These are phyloP conservation scores for Saccharomycopsis fermentans DNA, from an alignment of 805 yeast species.

Conservation along the genomic window DNA sequence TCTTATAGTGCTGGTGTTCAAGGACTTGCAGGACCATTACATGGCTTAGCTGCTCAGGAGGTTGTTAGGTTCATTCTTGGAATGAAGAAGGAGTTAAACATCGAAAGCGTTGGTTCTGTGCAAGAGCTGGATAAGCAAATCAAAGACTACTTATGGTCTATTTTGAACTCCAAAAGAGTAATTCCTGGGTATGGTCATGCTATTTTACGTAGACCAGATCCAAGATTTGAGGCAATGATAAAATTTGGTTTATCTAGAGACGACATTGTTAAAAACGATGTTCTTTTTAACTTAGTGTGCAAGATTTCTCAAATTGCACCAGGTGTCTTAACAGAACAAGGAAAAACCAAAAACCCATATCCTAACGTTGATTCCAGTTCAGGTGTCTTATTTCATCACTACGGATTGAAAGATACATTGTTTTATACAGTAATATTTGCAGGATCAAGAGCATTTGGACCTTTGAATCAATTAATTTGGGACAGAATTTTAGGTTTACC, in stretches of 20 bases:
- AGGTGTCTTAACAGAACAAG: conserved; percentile 62
- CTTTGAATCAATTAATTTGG: conserved; percentile 67
- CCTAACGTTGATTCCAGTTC: conserved; percentile 78
- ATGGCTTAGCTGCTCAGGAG: conserved; percentile 81
- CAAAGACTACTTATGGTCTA: conserved; percentile 59
- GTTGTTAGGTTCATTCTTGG: conserved; percentile 64
- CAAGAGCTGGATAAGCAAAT: conserved; percentile 34
- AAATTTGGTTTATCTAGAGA: conserved; percentile 48
- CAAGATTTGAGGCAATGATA: conserved; percentile 67
- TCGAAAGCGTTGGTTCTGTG: conserved; percentile 10
- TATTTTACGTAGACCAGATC: conserved; percentile 74
- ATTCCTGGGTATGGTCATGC: conserved; percentile 89
- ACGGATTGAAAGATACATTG: conserved; percentile 62
- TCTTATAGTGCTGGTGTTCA: conserved; percentile 70
- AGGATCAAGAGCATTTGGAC: conserved; percentile 74
- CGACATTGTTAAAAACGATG: conserved; percentile 48
- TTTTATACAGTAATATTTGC: conserved; percentile 79
- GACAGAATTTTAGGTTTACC: conserved; percentile 72
- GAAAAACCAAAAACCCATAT: conserved; percentile 78
- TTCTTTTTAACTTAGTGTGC: conserved; percentile 55
- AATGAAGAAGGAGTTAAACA: conserved; percentile 38
- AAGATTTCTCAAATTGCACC: conserved; percentile 64
- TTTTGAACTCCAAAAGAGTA: conserved; percentile 64
- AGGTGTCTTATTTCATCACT: conserved; percentile 71
- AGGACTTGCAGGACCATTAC: conserved; percentile 82